These are phyloP conservation scores for Kwoniella sp. DNA, from an alignment of 768 basidiomycete species.

Conservation along the genomic window DNA sequence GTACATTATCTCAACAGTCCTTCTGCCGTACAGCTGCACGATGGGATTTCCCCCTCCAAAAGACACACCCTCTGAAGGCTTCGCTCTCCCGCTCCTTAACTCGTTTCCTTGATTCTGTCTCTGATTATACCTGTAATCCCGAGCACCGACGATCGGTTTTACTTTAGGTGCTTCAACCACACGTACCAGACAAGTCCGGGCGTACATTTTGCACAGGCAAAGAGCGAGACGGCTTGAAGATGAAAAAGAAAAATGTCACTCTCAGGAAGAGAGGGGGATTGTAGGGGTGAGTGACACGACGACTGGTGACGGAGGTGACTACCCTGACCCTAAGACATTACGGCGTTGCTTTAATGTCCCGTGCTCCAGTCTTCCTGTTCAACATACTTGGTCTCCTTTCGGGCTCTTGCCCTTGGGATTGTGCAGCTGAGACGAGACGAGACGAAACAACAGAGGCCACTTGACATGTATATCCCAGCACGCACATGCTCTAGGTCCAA, in stretches of 20 bases:
- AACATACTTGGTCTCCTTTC: too few species aligned
- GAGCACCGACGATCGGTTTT: neutral
- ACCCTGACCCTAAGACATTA: neutral
- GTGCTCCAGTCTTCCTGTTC: neutral
- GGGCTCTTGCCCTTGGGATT: neutral
- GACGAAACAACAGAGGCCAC: too few species aligned
- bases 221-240: neutral
- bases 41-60: neutral
- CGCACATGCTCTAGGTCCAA: too few species aligned
- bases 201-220: too few species aligned
- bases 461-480: too few species aligned
- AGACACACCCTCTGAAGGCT: neutral
- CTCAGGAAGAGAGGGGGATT: neutral
- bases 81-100: neutral
- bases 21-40: neutral
- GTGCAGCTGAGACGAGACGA: neutral
- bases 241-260: neutral
- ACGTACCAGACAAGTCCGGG: too few species aligned
- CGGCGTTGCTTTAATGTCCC: neutral
- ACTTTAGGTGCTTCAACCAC: neutral
- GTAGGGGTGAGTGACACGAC: too few species aligned
- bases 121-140: neutral
- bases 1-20: neutral
- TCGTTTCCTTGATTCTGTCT: neutral
- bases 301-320: neutral